Conservation (phyloP, 169 alveolate genomes). For the Besnoitia besnoiti region DNA sequence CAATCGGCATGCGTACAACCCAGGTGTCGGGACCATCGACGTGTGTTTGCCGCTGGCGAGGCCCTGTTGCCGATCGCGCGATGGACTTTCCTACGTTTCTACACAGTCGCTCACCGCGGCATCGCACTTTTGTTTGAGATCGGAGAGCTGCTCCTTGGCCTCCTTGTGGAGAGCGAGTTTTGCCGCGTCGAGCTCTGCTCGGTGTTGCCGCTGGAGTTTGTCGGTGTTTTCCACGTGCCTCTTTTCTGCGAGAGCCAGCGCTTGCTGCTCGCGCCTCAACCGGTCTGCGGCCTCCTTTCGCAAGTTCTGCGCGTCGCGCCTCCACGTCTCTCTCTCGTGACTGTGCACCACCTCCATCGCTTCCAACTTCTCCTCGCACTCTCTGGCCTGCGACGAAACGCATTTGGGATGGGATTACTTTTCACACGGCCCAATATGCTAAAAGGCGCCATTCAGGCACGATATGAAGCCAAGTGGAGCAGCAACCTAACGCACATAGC, state of each 20-base stretch:
- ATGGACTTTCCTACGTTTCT: no score
- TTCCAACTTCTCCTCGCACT: not conserved
- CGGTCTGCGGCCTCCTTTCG: not conserved
- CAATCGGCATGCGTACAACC: no score
- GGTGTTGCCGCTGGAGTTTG: not conserved
- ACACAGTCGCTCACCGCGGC: not conserved
- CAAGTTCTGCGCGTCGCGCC: not conserved
- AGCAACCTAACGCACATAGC: no score
- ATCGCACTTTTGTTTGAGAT: not conserved
- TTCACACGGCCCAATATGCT: no score
- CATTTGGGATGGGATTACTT: no score
- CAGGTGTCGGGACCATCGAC: no score
- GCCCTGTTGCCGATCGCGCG: no score
- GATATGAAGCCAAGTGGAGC: no score
- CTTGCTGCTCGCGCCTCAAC: not conserved
- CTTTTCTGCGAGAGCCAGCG: constrained; percentile 10
- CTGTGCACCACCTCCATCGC: not conserved
- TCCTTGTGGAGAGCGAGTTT: not conserved
- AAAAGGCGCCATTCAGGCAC: no score
- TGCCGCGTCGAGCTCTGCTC: not conserved
- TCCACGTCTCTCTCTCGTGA: not conserved
- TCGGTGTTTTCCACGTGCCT: not conserved
- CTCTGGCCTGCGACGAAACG: not conserved
- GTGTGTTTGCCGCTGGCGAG: no score
- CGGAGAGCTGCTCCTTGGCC: not conserved